Base-by-base conservation (phyloP, 2,329 filamentous ascomycete genomes). In the Myriosclerotinia curreyana region DNA sequence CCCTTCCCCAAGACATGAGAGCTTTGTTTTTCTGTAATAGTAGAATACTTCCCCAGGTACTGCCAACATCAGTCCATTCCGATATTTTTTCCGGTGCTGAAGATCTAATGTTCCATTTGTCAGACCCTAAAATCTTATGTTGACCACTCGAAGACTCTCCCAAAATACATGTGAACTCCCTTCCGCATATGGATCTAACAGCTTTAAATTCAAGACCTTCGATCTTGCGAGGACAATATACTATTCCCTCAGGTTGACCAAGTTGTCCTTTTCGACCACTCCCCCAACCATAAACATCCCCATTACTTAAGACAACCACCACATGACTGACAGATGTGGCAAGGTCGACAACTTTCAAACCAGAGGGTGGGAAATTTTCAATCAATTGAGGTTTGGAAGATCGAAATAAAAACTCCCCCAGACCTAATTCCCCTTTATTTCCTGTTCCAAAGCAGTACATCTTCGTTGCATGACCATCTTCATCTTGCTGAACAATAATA, bases 221-320 rank as follows among this genome's bases (percentile, higher is more conserved):
- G 28, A 96, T 81, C 75, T 80, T 86, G 12, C 83, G 79, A 6
- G 92, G 92, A 20, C 72, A 72, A 76, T 83, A 81, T 2, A 88
- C 74, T 36, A 86, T 74, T 7, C 77, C 79, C 36, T 78, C 77
- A 0, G 82, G 82, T 50, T 79, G 76, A 0, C 92, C 93, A 0
- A 96, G 78, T 74, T 99, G 94, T 0, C 91, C 91, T 73, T 96
- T 95, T 31, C 92, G 84, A 17, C 90, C 88, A 71, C 86, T 91
- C 0, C 95, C 95, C 94, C 94, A 98, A 2, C 92, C 93, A 74
- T 90, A 96, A 1, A 88, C 87, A 20, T 89, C 82, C 0, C 93
- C 94, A 73, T 89, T 88, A 51, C 83, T 83, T 4, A 96, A 77
- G 0, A 97, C 83, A 1, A 80, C 85, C 20, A 96, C 83, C 0